phyloP scores from a whole-genome alignment of 2,329 filamentous ascomycete genomes.

The Cryphonectria radicalis region DNA sequence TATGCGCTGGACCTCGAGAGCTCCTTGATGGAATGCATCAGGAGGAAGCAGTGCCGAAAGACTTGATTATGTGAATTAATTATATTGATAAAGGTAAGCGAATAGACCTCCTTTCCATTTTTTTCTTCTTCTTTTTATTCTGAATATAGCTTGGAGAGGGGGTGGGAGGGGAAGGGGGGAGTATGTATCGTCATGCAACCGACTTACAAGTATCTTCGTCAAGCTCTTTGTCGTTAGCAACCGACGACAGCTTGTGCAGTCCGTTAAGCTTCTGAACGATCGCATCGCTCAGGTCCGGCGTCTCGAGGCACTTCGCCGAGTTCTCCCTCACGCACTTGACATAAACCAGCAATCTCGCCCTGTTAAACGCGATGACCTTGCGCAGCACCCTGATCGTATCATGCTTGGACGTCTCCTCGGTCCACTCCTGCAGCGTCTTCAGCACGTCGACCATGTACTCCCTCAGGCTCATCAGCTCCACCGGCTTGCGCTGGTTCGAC shows the following conservation, averaged over 20 bases:
- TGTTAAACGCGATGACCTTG: constrained; percentile 31
- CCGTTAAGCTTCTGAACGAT: constrained; percentile 4
- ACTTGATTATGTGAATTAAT: constrained; percentile 5
- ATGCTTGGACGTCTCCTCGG: neutral
- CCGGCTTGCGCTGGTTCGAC: constrained; percentile 35
- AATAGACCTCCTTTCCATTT: too few species aligned
- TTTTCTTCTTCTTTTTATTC: too few species aligned
- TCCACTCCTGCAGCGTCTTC: constrained; percentile 20
- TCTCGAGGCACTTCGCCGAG: constrained; percentile 21
- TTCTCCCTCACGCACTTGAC: constrained; percentile 5
- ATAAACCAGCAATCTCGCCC: constrained; percentile 27
- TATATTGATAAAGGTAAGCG: neutral
- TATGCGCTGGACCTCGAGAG: constrained; percentile 22
- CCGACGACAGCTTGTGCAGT: constrained; percentile 2
- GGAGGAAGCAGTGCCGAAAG: neutral
- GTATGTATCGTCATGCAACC: too few species aligned
- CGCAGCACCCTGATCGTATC: constrained; percentile 21
- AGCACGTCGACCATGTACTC: constrained; percentile 30
- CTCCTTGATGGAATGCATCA: constrained; percentile 9
- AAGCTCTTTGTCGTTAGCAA: neutral
- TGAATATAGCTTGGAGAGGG: too few species aligned
- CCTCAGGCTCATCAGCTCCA: constrained; percentile 20
- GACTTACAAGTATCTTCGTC: constrained; percentile 8
- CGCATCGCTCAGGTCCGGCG: neutral
- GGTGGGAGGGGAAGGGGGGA: too few species aligned